Percentiles rank a stretch among this genome's conserved stretches.
Evolutionary conservation across 2,329 filamentous ascomycete species (phyloP).

Genomic region (Fusarium pseudonygamai): DNA sequence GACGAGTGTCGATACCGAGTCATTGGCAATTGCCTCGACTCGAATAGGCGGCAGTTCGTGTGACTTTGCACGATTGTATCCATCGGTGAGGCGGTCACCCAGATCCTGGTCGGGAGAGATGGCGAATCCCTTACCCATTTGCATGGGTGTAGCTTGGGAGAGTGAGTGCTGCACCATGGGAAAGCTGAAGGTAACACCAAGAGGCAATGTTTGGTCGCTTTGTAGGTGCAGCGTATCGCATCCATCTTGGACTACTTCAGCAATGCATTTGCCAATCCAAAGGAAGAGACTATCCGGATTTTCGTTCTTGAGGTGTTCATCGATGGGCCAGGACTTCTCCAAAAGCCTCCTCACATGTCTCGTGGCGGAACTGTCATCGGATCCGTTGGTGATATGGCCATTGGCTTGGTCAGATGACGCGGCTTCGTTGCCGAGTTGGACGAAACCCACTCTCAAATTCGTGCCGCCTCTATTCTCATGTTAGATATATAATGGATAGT

Average conservation of each 20-base stretch:
- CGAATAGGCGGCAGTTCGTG: conserved; percentile 69
- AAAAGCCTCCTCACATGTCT: conserved; percentile 65
- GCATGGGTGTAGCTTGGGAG: conserved; percentile 69
- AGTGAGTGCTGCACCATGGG: conserved; percentile 73
- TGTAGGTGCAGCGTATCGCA: conserved; percentile 55
- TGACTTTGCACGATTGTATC: conserved; percentile 63
- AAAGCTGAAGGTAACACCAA: conserved; percentile 77
- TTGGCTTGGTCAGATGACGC: conserved; percentile 12
- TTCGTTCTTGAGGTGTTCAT: conserved; percentile 76
- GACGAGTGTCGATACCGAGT: conserved; percentile 81
- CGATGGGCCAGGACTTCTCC: conserved; percentile 79
- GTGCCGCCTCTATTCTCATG: conserved; percentile 70
- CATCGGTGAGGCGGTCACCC: conserved; percentile 65
- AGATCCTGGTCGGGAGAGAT: conserved; percentile 69
- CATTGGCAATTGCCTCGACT: conserved; percentile 82
- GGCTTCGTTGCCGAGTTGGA: conserved; percentile 63
- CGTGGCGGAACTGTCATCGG: conserved; percentile 27
- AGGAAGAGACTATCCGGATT: conserved; percentile 78
- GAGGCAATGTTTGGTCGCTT: conserved; percentile 59
- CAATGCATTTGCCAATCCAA: conserved; percentile 85
- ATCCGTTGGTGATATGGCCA: conserved; percentile 12
- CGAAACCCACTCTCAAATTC: conserved; percentile 74
- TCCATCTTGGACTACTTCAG: conserved; percentile 73
- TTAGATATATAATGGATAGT: conserved; percentile 5
- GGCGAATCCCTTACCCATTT: conserved; percentile 77